These are phyloP conservation scores for Candida sonorensis DNA, from an alignment of 805 yeast species.

Conservation along the genomic window DNA sequence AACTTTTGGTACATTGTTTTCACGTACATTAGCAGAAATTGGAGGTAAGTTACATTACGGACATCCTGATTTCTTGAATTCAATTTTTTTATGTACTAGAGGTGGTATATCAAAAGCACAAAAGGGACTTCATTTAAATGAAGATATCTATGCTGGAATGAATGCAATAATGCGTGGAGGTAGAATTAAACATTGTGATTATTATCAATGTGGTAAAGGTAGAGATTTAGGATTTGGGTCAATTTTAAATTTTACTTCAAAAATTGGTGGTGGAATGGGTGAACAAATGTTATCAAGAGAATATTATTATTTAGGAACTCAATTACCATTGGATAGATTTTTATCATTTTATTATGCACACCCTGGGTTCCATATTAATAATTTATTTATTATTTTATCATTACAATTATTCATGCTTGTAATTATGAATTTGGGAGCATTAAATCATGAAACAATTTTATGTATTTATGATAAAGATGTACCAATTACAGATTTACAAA, in stretches of 20 bases:
- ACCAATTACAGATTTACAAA: conserved; percentile 67
- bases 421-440: conserved; percentile 70
- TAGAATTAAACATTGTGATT: conserved; percentile 80
- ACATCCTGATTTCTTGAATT: conserved; percentile 79
- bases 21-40: conserved; percentile 76
- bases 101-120: conserved; percentile 88
- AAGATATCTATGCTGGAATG: conserved; percentile 88
- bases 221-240: conserved; percentile 86
- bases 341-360: conserved; percentile 81
- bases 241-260: conserved; percentile 76
- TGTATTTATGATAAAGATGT: conserved; percentile 61
- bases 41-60: conserved; percentile 87
- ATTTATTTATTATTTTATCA: conserved; percentile 78
- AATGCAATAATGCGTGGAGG: conserved; percentile 79
- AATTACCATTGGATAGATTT: conserved; percentile 73
- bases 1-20: conserved; percentile 79
- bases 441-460: conserved; percentile 61
- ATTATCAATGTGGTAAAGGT: conserved; percentile 87
- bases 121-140: conserved; percentile 78
- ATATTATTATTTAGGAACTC: conserved; percentile 75
- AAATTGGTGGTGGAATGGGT: conserved; percentile 93
- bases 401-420: conserved; percentile 83
- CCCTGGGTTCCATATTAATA: conserved; percentile 84
- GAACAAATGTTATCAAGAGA: conserved; percentile 84
- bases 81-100: conserved; percentile 73